A percentile compares a stretch with the other conserved stretches of the same genome.
These are phyloP conservation scores for Acacia acuminata DNA, from an alignment of 306 rosid genomes.

Conservation along the genomic window DNA sequence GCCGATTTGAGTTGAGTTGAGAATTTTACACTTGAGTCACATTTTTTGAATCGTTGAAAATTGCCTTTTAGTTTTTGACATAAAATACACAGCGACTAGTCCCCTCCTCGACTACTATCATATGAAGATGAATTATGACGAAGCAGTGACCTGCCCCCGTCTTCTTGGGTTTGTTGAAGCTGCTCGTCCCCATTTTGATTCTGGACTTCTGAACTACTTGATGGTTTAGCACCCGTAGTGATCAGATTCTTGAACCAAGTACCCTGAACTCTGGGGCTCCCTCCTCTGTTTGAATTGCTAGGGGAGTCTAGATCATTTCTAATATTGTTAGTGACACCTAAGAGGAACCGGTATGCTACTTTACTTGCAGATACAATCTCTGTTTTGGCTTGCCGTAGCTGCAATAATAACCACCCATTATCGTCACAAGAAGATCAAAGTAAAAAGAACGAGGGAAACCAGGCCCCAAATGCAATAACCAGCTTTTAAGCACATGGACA, in stretches of 20 bases:
- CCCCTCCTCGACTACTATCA: conserved; percentile 49
- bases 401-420: conserved; percentile 41
- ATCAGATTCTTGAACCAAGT: conserved; percentile 82
- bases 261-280: conserved; percentile 70
- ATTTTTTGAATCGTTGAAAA: conserved; percentile 50
- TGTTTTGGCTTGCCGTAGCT: conserved; percentile 95
- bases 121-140: conserved; percentile 40
- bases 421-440: conserved; percentile 14
- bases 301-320: conserved; percentile 54
- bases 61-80: conserved; percentile 31
- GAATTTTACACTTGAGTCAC: conserved; percentile 59
- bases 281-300: conserved; percentile 66
- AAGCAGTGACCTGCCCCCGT: conserved; percentile 39
- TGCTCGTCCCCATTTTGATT: conserved; percentile 48
- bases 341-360: conserved; percentile 87
- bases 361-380: conserved; percentile 92
- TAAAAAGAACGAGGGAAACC: neutral
- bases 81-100: conserved; percentile 38
- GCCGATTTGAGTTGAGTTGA: conserved; percentile 43
- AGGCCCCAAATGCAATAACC: neutral
- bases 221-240: conserved; percentile 85
- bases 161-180: conserved; percentile 38
- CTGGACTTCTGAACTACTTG: conserved; percentile 73
- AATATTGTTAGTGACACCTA: conserved; percentile 73
- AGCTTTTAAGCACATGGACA: neutral